These are phyloP conservation scores for Fraxinus angustifolia DNA, from an alignment of 305 asterid species.

Conservation along the genomic window DNA sequence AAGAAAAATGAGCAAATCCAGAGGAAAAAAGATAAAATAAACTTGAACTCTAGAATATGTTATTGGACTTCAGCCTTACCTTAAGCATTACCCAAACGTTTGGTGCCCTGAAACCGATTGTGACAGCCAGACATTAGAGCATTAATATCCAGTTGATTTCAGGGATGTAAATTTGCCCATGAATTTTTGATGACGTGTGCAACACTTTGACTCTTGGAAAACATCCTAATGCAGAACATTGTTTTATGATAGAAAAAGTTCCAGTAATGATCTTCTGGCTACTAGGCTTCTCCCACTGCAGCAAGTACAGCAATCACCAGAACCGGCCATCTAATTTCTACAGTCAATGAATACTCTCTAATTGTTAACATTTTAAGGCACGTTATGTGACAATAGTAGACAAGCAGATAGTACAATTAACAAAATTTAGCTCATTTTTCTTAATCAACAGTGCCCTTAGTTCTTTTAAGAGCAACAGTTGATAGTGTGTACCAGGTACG, in stretches of 20 bases:
- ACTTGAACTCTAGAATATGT: neutral
- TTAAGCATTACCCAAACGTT: slow-evolving; percentile 17
- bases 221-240: slow-evolving; percentile 86
- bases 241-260: slow-evolving; percentile 86
- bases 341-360: slow-evolving; percentile 2
- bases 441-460: neutral
- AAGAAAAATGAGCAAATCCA: neutral
- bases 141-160: slow-evolving; percentile 91
- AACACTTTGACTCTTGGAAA: slow-evolving; percentile 80
- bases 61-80: neutral
- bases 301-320: slow-evolving; percentile 88
- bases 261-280: slow-evolving; percentile 95
- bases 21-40: neutral
- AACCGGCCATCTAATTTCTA: slow-evolving; percentile 78
- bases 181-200: slow-evolving; percentile 82
- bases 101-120: slow-evolving; percentile 51
- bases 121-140: slow-evolving; percentile 63
- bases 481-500: slow-evolving; percentile 65
- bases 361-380: neutral
- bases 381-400: neutral
- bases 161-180: slow-evolving; percentile 94
- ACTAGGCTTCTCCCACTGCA: slow-evolving; percentile 64
- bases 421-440: neutral
- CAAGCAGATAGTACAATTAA: neutral
- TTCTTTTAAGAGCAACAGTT: neutral